phyloP scores from a whole-genome alignment of 2,329 filamentous ascomycete genomes.

The Pseudogymnoascus sp. region DNA sequence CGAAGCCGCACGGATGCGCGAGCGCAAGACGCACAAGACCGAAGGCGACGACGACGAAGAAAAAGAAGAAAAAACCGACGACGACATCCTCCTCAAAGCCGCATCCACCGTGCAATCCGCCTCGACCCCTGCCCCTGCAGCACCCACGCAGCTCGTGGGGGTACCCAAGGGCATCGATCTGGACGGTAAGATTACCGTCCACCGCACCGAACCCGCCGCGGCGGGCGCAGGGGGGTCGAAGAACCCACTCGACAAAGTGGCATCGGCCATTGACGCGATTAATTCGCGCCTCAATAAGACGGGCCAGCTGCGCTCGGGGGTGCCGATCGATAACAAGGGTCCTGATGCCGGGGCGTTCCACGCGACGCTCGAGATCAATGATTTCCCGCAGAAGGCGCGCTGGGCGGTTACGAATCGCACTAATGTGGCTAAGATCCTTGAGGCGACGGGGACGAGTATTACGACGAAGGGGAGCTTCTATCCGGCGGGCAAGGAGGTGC shows the following conservation, averaged over 20 bases:
- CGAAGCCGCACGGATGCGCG: constrained; percentile 75
- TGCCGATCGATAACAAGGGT: constrained; percentile 96
- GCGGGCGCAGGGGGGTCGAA: constrained; percentile 34
- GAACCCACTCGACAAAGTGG: constrained; percentile 75
- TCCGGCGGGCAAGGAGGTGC: constrained; percentile 69
- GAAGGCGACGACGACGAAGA: constrained; percentile 77
- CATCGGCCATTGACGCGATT: constrained; percentile 84
- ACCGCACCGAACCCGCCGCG: constrained; percentile 55
- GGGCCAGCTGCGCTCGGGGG: constrained; percentile 80
- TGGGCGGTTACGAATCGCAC: constrained; percentile 99
- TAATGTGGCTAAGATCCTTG: constrained; percentile 96
- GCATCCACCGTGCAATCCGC: constrained; percentile 57
- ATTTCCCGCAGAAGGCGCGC: constrained; percentile 95
- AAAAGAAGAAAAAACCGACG: constrained; percentile 59
- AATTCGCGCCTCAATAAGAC: constrained; percentile 83
- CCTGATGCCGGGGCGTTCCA: constrained; percentile 96
- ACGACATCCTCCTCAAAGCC: constrained; percentile 63
- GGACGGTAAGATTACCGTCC: constrained; percentile 64
- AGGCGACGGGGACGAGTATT: constrained; percentile 89
- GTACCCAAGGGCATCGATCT: constrained; percentile 51
- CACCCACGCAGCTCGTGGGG: constrained; percentile 30
- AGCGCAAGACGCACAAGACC: constrained; percentile 83
- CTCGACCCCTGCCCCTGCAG: constrained; percentile 31
- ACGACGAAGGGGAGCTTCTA: constrained; percentile 97
- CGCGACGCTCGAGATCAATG: constrained; percentile 96